Percentiles rank a stretch among this genome's conserved stretches.
Conservation (phyloP, 2,329 filamentous ascomycete species). For the Phialophora tarda region DNA sequence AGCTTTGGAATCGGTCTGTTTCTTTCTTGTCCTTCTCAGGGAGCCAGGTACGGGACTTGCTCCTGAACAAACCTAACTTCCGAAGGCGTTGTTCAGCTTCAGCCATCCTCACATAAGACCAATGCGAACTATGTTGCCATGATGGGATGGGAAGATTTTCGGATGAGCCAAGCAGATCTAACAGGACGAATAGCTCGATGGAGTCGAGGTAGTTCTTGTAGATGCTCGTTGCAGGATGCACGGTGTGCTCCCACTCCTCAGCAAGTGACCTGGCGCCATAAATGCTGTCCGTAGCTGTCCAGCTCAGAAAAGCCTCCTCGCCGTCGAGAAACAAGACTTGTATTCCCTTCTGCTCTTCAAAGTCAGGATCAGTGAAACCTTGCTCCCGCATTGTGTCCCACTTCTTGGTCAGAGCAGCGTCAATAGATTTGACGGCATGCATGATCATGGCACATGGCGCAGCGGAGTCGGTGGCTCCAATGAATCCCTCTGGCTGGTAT, state of each 20-base stretch:
- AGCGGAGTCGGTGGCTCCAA: conserved; percentile 91
- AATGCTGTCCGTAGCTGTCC: conserved; percentile 81
- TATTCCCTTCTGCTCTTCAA: conserved; percentile 80
- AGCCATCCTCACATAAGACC: conserved; percentile 84
- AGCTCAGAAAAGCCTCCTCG: conserved; percentile 85
- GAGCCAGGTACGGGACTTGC: conserved; percentile 50
- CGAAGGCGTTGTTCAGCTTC: conserved; percentile 76
- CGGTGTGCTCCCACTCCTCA: conserved; percentile 74
- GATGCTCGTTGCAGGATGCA: conserved; percentile 73
- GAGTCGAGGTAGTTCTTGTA: conserved; percentile 76
- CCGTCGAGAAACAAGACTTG: conserved; percentile 92
- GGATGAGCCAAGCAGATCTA: conserved; percentile 78
- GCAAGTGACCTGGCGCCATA: conserved; percentile 88
- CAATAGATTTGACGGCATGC: conserved; percentile 80
- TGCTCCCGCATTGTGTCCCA: conserved; percentile 74
- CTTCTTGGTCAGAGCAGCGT: conserved; percentile 77
- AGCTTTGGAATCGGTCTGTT: conserved; percentile 53
- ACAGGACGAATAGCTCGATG: conserved; percentile 87
- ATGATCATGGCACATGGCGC: conserved; percentile 93
- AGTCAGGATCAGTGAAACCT: conserved; percentile 52
- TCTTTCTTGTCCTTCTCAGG: conserved; percentile 43
- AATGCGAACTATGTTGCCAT: conserved; percentile 89
- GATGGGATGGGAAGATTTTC: conserved; percentile 74
- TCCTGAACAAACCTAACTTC: conserved; percentile 68
- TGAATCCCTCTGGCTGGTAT: conserved; percentile 78